Conservation (phyloP, 768 basidiomycete species). For the Hygrophorus pudorinus region DNA sequence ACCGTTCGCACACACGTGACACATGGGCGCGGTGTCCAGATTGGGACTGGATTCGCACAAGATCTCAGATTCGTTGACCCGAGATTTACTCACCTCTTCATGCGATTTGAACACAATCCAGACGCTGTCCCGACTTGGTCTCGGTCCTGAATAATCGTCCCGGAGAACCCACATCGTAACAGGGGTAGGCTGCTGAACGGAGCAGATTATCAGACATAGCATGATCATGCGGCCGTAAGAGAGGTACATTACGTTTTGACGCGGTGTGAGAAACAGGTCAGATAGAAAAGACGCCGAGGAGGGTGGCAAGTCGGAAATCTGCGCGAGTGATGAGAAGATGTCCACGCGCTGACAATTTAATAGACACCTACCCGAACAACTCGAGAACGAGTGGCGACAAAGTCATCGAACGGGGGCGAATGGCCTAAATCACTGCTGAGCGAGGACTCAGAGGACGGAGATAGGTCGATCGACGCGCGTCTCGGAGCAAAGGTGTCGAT, state of each 20-base stretch:
- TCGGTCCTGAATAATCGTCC: conserved; percentile 19
- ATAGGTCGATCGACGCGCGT: conserved; percentile 13
- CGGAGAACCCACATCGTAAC: conserved; percentile 39
- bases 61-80: background rate
- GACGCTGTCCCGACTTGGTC: conserved; percentile 23
- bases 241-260: conserved; percentile 22
- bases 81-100: conserved; percentile 42
- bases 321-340: conserved; percentile 8
- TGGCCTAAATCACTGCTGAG: conserved; percentile 19
- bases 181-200: conserved; percentile 16
- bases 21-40: background rate
- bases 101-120: conserved; percentile 54
- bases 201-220: conserved; percentile 11
- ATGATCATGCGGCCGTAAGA: background rate
- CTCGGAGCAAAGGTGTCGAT: conserved; percentile 21
- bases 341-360: conserved; percentile 6
- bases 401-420: conserved; percentile 23
- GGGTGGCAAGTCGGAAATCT: conserved; percentile 32
- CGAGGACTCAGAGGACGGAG: conserved; percentile 14
- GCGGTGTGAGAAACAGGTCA: conserved; percentile 23
- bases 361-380: conserved; percentile 38
- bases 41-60: background rate
- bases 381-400: conserved; percentile 41
- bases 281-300: conserved; percentile 26
- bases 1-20: background rate